These are phyloP conservation scores for Cantharellus cinnabarinus DNA, from an alignment of 768 basidiomycete genomes.

Conservation along the genomic window DNA sequence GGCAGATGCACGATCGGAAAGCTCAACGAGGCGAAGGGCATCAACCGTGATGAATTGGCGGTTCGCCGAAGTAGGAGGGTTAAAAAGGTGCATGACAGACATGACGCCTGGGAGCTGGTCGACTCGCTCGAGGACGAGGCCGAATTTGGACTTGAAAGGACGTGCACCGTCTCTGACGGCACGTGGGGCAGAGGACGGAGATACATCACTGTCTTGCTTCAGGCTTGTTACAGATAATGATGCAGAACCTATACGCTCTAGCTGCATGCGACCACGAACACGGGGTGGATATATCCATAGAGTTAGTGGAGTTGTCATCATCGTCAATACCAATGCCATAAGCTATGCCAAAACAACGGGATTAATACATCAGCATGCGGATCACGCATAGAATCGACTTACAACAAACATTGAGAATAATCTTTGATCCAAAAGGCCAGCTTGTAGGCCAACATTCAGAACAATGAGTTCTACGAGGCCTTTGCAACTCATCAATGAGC, in stretches of 20 bases:
- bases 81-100: conserved; percentile 23
- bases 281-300: conserved; percentile 53
- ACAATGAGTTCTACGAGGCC: conserved; percentile 78
- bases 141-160: conserved; percentile 13
- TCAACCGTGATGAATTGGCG: conserved; percentile 23
- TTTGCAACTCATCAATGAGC: conserved; percentile 79
- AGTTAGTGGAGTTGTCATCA: conserved; percentile 70
- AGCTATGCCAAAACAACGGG: background rate
- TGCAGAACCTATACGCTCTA: background rate
- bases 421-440: conserved; percentile 21
- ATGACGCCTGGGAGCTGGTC: conserved; percentile 24
- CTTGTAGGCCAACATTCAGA: conserved; percentile 61
- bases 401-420: conserved; percentile 85
- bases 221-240: background rate
- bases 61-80: conserved; percentile 8
- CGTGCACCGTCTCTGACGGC: background rate
- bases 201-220: background rate
- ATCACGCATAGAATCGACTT: background rate
- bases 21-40: conserved; percentile 72
- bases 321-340: conserved; percentile 53
- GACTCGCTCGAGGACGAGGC: conserved; percentile 22
- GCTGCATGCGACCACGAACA: conserved; percentile 20
- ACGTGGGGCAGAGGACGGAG: background rate
- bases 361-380: background rate
- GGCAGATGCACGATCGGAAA: conserved; percentile 73